phyloP scores from a whole-genome alignment of 2,329 filamentous ascomycete species.

The Septoria linicola region DNA sequence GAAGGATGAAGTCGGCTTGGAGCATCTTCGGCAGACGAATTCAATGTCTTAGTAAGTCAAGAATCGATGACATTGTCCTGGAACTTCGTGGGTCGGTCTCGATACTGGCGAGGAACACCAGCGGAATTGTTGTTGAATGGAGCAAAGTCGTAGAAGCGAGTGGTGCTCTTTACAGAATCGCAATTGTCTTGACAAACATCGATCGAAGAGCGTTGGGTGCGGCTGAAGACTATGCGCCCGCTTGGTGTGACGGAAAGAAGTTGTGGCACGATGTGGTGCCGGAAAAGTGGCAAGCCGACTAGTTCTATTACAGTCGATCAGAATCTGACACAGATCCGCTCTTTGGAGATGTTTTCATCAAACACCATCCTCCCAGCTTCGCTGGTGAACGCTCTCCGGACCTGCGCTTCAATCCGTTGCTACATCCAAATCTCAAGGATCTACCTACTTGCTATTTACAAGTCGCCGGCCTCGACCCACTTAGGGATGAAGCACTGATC shows the following conservation, averaged over 20 bases:
- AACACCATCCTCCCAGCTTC: not conserved
- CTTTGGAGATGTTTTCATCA: slow-evolving; percentile 23
- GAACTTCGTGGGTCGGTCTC: no score
- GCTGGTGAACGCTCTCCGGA: slow-evolving; percentile 9
- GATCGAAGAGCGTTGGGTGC: no score
- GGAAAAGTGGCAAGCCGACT: slow-evolving; percentile 41
- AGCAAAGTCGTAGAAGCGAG: no score
- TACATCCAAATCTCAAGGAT: slow-evolving; percentile 28
- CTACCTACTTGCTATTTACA: slow-evolving; percentile 52
- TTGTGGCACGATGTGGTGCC: slow-evolving; percentile 39
- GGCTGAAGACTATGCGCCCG: no score
- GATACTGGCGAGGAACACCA: no score
- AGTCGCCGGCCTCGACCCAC: slow-evolving; percentile 51
- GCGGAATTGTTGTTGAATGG: no score
- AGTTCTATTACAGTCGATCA: slow-evolving; percentile 41
- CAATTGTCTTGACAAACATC: no score
- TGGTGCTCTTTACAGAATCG: no score
- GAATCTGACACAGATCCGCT: slow-evolving; percentile 43
- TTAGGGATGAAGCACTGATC: slow-evolving; percentile 54
- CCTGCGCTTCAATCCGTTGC: slow-evolving; percentile 17
- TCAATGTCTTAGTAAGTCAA: no score
- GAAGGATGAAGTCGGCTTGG: no score
- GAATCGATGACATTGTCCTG: no score
- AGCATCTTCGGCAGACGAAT: no score
- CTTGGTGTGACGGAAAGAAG: slow-evolving; percentile 11